Conservation (phyloP, 163 green algal genomes). For the Coccomyxa subellipsoidea region DNA sequence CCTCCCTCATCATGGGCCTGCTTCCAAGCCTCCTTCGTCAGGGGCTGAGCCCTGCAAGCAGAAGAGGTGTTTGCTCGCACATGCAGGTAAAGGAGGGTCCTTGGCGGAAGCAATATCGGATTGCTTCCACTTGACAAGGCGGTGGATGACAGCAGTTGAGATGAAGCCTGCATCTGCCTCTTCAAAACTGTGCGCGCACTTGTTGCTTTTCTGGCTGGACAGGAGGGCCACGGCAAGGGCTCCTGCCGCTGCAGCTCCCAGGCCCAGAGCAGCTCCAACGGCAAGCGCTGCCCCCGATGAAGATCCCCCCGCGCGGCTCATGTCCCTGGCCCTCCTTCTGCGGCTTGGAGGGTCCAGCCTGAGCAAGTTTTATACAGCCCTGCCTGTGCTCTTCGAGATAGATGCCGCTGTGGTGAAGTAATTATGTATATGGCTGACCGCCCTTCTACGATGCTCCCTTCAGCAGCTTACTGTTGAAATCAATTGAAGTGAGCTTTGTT, state of each 20-base stretch:
- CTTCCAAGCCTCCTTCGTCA: not conserved
- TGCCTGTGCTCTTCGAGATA: too few species aligned
- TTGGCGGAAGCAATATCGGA: too few species aligned
- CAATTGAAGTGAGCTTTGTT: too few species aligned
- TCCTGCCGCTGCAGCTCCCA: constrained; percentile 5
- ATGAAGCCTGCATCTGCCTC: not conserved
- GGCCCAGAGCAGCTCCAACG: not conserved
- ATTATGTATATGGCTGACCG: too few species aligned
- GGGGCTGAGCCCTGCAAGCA: not conserved
- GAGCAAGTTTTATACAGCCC: not conserved
- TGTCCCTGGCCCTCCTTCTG: not conserved
- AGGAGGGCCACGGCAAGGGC: not conserved
- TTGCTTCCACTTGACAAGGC: not conserved
- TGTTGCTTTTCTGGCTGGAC: not conserved
- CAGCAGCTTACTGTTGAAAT: too few species aligned
- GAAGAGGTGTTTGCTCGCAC: not conserved
- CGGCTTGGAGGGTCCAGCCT: not conserved
- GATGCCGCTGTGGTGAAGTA: too few species aligned
- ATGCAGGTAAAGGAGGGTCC: too few species aligned
- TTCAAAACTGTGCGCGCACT: not conserved
- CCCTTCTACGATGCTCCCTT: too few species aligned
- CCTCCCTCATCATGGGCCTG: not conserved
- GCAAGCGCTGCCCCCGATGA: not conserved
- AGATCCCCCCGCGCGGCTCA: not conserved
- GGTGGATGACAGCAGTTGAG: not conserved